Evolutionary conservation across 805 yeast species (phyloP), one percentile per base, ranked within the genome.

Genomic region (Lachancea mirantina): DNA sequence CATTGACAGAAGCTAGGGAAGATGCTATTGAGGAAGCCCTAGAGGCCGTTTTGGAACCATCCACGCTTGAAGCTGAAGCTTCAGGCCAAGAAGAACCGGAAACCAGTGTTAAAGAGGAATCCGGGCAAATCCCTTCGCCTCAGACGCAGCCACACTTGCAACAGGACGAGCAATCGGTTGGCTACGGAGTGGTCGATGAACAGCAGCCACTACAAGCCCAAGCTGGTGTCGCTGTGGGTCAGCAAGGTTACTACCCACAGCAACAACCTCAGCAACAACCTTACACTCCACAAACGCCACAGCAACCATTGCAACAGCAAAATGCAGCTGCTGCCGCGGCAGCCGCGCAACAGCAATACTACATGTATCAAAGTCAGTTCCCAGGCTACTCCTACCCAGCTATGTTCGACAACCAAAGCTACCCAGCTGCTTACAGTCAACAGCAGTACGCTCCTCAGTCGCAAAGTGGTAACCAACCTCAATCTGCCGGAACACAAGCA

Each of bases 371-470:
- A 41, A 51, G 50, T 34, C 61, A 56, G 39, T 57, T 52, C 42
- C 61, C 61, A 28, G 62, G 61, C 25, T 57, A 54, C 38, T 49
- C 57, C 22, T 55, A 57, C 37, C 62, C 62, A 26, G 61, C 57
- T 26, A 52, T 55, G 56, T 57, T 47, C 30, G 62, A 54, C 37
- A 43, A 50, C 20, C 62, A 55, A 43, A 38, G 40, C 25, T 52
- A 50, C 39, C 35, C 34, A 26, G 40, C 38, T 23, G 55, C 49
- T 26, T 52, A 50, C 34, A 37, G 39, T n/a, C 59, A 54, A 38
- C 49, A 44, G 22, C 43, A 36, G 8, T 49, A 47, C 19, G 50
- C 46, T 33, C 56, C 45, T 29, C 46, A 42, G 21, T 28, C 36
- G 24, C 47, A 44, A 24, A 34, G 32, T 17, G 36, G 39, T 13